Conservation (phyloP, 768 basidiomycete genomes). For the Heimioporus sp. region DNA sequence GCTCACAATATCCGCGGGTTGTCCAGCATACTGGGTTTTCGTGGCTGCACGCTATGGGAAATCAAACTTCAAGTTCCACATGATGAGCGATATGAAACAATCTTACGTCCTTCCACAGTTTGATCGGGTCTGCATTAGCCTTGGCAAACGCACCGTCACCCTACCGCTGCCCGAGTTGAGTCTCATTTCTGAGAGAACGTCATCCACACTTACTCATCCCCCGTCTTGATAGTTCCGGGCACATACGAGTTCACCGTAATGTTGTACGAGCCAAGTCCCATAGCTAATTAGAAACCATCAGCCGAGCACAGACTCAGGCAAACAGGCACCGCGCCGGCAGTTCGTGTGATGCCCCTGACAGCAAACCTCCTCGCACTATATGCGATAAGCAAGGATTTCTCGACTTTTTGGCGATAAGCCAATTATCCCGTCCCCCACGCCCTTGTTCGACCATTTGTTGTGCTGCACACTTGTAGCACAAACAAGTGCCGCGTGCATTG, state of each 20-base stretch:
- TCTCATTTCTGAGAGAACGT: no score
- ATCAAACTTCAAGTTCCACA: not conserved
- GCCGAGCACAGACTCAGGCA: not conserved
- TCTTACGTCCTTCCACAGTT: not conserved
- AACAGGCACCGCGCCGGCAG: slow-evolving; percentile 26
- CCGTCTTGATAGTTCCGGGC: slow-evolving; percentile 33
- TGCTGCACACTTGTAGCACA: slow-evolving; percentile 65
- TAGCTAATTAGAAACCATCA: slow-evolving; percentile 1
- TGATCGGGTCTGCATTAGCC: not conserved
- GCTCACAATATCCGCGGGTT: slow-evolving; percentile 32
- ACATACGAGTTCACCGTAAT: slow-evolving; percentile 44
- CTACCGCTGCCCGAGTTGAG: not conserved
- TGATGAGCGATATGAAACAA: not conserved
- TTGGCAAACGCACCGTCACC: not conserved
- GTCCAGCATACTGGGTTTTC: slow-evolving; percentile 18
- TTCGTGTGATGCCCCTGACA: slow-evolving; percentile 41
- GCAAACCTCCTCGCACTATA: slow-evolving; percentile 43
- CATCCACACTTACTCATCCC: slow-evolving; percentile 22
- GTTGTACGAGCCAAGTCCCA: slow-evolving; percentile 32
- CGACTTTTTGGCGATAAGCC: slow-evolving; percentile 27
- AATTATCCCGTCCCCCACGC: slow-evolving; percentile 51
- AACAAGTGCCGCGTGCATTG: slow-evolving; percentile 57
- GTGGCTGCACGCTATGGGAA: not conserved
- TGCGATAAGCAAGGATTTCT: not conserved
- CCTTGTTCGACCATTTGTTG: slow-evolving; percentile 57